Conservation (phyloP, 108 stramenopile species). For the Schizochytrium sp. region DNA sequence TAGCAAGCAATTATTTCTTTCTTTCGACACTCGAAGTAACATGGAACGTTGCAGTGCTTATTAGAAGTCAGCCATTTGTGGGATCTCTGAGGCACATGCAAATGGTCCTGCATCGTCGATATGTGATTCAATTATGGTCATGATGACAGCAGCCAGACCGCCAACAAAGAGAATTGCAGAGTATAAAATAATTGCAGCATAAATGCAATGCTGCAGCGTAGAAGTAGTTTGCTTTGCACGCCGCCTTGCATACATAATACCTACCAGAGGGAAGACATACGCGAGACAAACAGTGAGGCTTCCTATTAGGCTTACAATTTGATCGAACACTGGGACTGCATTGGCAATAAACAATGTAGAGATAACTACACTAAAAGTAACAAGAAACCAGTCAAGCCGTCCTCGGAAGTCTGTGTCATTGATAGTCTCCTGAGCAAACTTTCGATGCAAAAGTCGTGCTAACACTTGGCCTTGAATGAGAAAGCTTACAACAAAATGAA, state of each 20-base stretch:
- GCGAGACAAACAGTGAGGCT: constrained; percentile 11
- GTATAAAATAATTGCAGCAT: too few species aligned
- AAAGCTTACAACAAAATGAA: constrained; percentile 36
- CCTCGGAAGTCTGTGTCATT: neutral
- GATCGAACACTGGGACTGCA: constrained; percentile 3
- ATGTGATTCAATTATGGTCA: too few species aligned
- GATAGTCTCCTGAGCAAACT: neutral
- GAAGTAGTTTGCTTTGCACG: neutral
- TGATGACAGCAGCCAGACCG: too few species aligned
- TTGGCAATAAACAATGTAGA: neutral
- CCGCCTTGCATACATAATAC: neutral
- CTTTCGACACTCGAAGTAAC: too few species aligned
- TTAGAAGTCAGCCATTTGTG: too few species aligned
- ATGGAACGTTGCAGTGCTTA: too few species aligned
- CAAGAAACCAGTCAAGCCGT: neutral
- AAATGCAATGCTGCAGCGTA: too few species aligned
- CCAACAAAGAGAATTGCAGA: too few species aligned
- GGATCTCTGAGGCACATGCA: too few species aligned
- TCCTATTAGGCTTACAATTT: constrained; percentile 28
- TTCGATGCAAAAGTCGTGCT: neutral
- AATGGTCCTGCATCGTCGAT: too few species aligned
- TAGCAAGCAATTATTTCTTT: too few species aligned
- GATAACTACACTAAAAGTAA: neutral
- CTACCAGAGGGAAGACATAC: neutral
- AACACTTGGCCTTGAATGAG: constrained; percentile 40